Conservation (phyloP, 257 asterid species). For the Linderniella brevidens region DNA sequence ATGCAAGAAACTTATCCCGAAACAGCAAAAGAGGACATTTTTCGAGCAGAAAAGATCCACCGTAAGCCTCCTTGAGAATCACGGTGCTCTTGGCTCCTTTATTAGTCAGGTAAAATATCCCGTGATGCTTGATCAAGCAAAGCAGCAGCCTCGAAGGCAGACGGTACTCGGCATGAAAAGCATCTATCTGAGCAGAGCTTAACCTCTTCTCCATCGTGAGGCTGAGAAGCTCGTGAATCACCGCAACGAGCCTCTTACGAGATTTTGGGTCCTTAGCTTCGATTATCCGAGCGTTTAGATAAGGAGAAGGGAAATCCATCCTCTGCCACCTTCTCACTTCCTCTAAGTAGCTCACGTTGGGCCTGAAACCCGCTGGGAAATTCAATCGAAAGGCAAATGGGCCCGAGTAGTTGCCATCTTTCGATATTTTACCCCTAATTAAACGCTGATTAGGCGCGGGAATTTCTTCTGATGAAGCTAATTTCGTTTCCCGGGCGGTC, state of each 20-base stretch:
- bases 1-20: slow-evolving; percentile 40
- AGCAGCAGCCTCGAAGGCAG: slow-evolving; percentile 67
- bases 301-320: slow-evolving; percentile 92
- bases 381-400: slow-evolving; percentile 52
- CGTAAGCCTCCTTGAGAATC: slow-evolving; percentile 68
- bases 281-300: slow-evolving; percentile 61
- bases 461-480: slow-evolving; percentile 15
- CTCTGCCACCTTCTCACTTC: slow-evolving; percentile 80
- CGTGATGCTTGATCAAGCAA: slow-evolving; percentile 76
- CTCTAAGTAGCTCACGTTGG: slow-evolving; percentile 61
- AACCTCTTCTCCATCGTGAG: slow-evolving; percentile 75
- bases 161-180: slow-evolving; percentile 57
- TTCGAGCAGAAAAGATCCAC: slow-evolving; percentile 40
- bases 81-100: slow-evolving; percentile 76
- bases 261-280: slow-evolving; percentile 61
- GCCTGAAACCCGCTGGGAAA: slow-evolving; percentile 80
- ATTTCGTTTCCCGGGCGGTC: slow-evolving; percentile 65
- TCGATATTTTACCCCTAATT: slow-evolving; percentile 31
- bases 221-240: slow-evolving; percentile 90
- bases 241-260: slow-evolving; percentile 67
- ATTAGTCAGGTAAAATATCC: slow-evolving; percentile 75
- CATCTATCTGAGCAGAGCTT: slow-evolving; percentile 76
- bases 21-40: slow-evolving; percentile 55
- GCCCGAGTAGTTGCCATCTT: slow-evolving; percentile 65
- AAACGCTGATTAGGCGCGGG: slow-evolving; percentile 8